Evolutionary conservation across 2,329 filamentous ascomycete species (phyloP), one percentile per base, ranked within the genome.

Genomic region (Colletotrichum sidae): DNA sequence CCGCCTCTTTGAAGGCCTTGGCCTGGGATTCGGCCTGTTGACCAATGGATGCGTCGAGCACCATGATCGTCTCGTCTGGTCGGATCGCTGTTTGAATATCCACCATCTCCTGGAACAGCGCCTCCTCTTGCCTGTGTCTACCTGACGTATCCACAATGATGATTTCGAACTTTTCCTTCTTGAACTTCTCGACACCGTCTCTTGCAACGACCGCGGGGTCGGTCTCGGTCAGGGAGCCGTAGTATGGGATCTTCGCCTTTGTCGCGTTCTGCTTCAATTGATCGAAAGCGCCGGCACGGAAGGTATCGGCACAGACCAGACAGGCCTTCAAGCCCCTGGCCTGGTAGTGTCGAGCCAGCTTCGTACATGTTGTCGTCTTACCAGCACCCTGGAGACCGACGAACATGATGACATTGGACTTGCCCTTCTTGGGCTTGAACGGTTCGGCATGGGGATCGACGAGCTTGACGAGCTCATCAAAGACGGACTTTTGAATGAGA

Each of bases 211-310:
- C 90, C 0, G 95, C 94, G 0, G 96, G 96, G 75, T 99, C 96
- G 8, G 94, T 97, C 81, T 99, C 94, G 3, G 95, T 99, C 69
- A 99, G 84, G 62, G 93, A 97, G 73, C 96, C 96, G 77, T 96
- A 99, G 85, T 99, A 99, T 9, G 96, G 96, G 56, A 99, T 98
- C 83, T 98, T 98, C 55, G 96, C 96, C 79, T 98, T 99, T 39
- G 94, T 98, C 2, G 96, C 96, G 77, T 99, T 99, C 81, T 99
- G 96, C 82, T 98, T 98, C 77, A 99, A 80, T 82, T 99, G 96
- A 76, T 99, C 96, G 72, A 99, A 99, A 46, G 96, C 96, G 84
- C 96, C 96, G 39, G 96, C 96, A 81, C 96, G 92, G 85, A 99
- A 99, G 34, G 96, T 99, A 80, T 99, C 96, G 54, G 96, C 96